Percentiles rank a stretch among this genome's conserved stretches.
These are phyloP conservation scores for Chlorella sp. DNA, from an alignment of 139 green algal species.

Conservation along the genomic window DNA sequence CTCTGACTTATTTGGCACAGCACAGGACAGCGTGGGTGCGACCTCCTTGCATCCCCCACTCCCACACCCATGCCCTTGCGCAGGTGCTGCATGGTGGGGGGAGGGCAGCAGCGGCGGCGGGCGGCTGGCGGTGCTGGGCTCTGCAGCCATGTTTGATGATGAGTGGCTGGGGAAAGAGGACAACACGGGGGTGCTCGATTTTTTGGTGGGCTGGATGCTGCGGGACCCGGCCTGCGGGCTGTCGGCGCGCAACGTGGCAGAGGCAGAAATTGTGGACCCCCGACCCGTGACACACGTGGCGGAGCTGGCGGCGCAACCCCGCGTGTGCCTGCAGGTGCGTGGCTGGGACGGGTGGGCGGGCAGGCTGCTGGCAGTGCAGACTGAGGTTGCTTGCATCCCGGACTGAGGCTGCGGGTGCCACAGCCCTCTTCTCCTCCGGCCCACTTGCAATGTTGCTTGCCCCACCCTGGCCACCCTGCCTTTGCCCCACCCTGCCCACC, in stretches of 20 bases:
- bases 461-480: neutral
- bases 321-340: constrained; percentile 71
- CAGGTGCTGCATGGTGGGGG: constrained; percentile 71
- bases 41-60: neutral
- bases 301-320: constrained; percentile 73
- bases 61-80: too few relatives aligned
- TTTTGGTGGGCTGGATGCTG: constrained; percentile 82
- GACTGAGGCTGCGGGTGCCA: neutral
- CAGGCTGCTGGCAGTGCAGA: neutral
- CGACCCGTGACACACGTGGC: constrained; percentile 80
- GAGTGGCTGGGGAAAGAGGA: constrained; percentile 90
- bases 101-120: constrained; percentile 50
- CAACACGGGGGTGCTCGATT: constrained; percentile 83
- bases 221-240: constrained; percentile 26
- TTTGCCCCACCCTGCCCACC: neutral
- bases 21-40: neutral
- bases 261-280: constrained; percentile 76
- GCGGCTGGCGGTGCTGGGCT: constrained; percentile 76
- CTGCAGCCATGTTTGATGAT: constrained; percentile 80
- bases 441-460: neutral
- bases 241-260: constrained; percentile 64
- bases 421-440: neutral
- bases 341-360: neutral
- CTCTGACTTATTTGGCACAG: neutral
- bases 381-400: neutral